Conservation (phyloP, 257 asterid genomes). For the Penstemon eatonii region DNA sequence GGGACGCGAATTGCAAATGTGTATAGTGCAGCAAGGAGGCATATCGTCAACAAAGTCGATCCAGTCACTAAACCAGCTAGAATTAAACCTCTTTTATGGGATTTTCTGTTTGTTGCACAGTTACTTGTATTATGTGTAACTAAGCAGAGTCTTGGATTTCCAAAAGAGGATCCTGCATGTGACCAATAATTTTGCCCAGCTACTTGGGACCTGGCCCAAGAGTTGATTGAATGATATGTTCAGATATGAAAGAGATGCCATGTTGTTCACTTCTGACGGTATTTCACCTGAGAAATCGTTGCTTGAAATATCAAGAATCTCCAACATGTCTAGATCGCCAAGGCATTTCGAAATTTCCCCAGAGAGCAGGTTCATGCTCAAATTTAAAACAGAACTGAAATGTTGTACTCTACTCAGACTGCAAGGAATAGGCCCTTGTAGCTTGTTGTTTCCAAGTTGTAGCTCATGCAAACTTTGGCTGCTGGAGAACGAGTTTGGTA, state of each 20-base stretch:
- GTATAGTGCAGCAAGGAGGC: constrained; percentile 33
- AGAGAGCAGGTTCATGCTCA: constrained; percentile 45
- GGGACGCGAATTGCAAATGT: constrained; percentile 19
- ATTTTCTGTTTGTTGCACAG: constrained; percentile 32
- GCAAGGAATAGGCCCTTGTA: constrained; percentile 49
- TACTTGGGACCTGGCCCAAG: constrained; percentile 34
- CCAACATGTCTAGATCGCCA: constrained; percentile 32
- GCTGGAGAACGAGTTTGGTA: constrained; percentile 39
- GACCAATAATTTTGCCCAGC: constrained; percentile 38
- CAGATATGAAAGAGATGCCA: constrained; percentile 41
- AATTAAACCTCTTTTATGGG: constrained; percentile 26
- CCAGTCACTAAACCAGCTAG: constrained; percentile 33
- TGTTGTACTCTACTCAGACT: constrained; percentile 37
- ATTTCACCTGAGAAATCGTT: constrained; percentile 46
- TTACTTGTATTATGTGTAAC: constrained; percentile 9
- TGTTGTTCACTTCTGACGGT: constrained; percentile 39
- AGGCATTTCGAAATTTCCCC: constrained; percentile 48
- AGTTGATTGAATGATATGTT: constrained; percentile 49
- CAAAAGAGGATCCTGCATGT: constrained; percentile 33
- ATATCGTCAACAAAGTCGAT: constrained; percentile 28
- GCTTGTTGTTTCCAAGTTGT: constrained; percentile 51
- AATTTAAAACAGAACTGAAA: constrained; percentile 32
- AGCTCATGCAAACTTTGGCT: constrained; percentile 37
- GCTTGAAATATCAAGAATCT: constrained; percentile 48
- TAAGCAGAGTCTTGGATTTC: constrained; percentile 44